Percentiles rank a stretch among this genome's conserved stretches.
Conservation (phyloP, 805 yeast species). For the Ogataea neopini region DNA sequence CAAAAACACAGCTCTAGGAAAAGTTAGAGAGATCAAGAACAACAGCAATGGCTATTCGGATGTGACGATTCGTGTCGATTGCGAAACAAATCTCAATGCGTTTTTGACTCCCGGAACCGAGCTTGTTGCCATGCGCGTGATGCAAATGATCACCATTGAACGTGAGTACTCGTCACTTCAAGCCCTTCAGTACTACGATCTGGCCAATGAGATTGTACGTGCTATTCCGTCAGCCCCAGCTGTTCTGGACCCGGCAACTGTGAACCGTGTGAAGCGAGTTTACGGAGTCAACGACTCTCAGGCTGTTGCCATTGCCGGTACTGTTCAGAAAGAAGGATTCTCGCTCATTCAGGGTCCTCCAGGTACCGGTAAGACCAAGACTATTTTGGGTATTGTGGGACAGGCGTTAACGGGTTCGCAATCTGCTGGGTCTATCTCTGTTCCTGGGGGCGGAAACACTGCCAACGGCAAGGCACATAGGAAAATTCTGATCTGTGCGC, state of each 20-base stretch:
- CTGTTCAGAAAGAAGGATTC: constrained; percentile 70
- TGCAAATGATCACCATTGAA: constrained; percentile 89
- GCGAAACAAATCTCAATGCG: constrained; percentile 51
- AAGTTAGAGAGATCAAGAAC: constrained; percentile 69
- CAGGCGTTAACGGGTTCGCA: constrained; percentile 52
- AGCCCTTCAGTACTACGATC: constrained; percentile 81
- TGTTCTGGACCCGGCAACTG: constrained; percentile 37
- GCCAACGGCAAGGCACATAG: neutral
- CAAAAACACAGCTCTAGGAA: constrained; percentile 70
- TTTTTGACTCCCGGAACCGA: constrained; percentile 63
- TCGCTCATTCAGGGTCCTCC: constrained; percentile 98
- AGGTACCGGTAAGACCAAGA: constrained; percentile 98
- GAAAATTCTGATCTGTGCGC: constrained; percentile 89
- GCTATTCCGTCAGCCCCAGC: constrained; percentile 60
- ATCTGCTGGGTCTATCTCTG: neutral
- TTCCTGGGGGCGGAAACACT: neutral
- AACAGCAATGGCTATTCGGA: constrained; percentile 70
- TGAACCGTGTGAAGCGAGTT: constrained; percentile 44
- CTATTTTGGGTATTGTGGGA: constrained; percentile 90
- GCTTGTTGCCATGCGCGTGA: constrained; percentile 68
- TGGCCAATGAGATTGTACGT: constrained; percentile 61
- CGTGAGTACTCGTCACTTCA: constrained; percentile 85
- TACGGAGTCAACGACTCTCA: constrained; percentile 83
- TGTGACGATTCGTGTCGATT: constrained; percentile 66
- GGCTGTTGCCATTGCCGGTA: constrained; percentile 82